Evolutionary conservation across 2,329 filamentous ascomycete genomes (phyloP).

Genomic region (Aureobasidium uvarum): DNA sequence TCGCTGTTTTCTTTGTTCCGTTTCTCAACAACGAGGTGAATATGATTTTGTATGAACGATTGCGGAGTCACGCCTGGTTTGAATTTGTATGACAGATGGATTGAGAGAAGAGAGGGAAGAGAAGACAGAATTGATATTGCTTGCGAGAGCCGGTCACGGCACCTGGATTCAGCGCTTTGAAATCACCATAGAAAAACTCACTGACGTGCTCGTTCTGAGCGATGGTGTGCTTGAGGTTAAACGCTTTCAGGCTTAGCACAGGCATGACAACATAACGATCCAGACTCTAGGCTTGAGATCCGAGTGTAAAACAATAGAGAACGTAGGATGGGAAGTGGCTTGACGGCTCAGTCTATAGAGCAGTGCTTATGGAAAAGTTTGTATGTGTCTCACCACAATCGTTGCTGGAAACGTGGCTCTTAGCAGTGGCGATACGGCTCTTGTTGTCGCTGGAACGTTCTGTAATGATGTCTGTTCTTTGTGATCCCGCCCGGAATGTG

Average conservation of each 20-base stretch:
- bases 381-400: not conserved
- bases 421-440: no score
- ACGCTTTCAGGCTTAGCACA: not conserved
- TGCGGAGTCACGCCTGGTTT: slow-evolving; percentile 1
- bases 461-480: not conserved
- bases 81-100: slow-evolving; percentile 25
- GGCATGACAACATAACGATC: not conserved
- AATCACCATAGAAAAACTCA: slow-evolving; percentile 27
- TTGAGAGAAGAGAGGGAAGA: slow-evolving; percentile 21
- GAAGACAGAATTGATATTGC: slow-evolving; percentile 26
- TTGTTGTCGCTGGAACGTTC: not conserved
- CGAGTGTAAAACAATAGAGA: not conserved
- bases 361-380: not conserved
- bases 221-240: not conserved
- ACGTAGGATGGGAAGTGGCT: not conserved
- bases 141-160: slow-evolving; percentile 27
- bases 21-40: not conserved
- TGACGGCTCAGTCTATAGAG: not conserved
- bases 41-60: not conserved
- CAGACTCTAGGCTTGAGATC: not conserved
- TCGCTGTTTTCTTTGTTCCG: slow-evolving; percentile 19
- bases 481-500: not conserved
- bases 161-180: slow-evolving; percentile 25
- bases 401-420: no score
- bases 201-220: slow-evolving; percentile 11